Conservation (phyloP, 2,329 filamentous ascomycete species). For the Clathrospora elynae region DNA sequence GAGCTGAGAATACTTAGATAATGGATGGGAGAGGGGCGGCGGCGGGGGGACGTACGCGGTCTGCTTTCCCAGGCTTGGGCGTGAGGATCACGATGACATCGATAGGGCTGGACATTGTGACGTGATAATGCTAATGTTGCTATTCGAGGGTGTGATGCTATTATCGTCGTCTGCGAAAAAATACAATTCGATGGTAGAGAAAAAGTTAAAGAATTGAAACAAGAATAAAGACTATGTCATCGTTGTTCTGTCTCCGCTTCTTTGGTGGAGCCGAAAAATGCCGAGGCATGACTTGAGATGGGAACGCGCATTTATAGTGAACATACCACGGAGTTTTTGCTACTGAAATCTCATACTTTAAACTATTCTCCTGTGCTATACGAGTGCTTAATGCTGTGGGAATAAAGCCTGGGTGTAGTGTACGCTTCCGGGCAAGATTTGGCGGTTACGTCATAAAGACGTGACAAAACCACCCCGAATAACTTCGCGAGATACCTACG, state of each 20-base stretch:
- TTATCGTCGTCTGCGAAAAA: background rate
- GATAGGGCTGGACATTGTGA: slow-evolving; percentile 26
- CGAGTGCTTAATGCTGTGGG: too few species aligned
- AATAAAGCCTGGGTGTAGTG: too few species aligned
- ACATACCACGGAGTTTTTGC: too few species aligned
- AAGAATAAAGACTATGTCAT: background rate
- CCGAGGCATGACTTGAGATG: slow-evolving; percentile 24
- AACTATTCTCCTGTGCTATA: background rate
- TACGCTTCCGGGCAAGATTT: too few species aligned
- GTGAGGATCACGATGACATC: slow-evolving; percentile 40
- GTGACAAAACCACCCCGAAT: too few species aligned
- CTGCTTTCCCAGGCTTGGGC: slow-evolving; percentile 41
- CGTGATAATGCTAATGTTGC: background rate
- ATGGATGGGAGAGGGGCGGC: too few species aligned
- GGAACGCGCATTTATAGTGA: too few species aligned
- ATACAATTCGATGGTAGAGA: background rate
- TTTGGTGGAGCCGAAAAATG: slow-evolving; percentile 27
- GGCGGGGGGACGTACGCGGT: slow-evolving; percentile 26
- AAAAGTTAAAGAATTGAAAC: background rate
- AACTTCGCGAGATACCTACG: too few species aligned
- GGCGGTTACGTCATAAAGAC: too few species aligned
- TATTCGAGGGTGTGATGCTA: too few species aligned
- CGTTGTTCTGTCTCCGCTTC: slow-evolving; percentile 13
- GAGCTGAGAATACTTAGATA: slow-evolving; percentile 23
- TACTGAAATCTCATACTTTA: background rate